These are phyloP conservation scores for Cladophialophora carrionii DNA, from an alignment of 2,329 filamentous ascomycete species.

Conservation along the genomic window DNA sequence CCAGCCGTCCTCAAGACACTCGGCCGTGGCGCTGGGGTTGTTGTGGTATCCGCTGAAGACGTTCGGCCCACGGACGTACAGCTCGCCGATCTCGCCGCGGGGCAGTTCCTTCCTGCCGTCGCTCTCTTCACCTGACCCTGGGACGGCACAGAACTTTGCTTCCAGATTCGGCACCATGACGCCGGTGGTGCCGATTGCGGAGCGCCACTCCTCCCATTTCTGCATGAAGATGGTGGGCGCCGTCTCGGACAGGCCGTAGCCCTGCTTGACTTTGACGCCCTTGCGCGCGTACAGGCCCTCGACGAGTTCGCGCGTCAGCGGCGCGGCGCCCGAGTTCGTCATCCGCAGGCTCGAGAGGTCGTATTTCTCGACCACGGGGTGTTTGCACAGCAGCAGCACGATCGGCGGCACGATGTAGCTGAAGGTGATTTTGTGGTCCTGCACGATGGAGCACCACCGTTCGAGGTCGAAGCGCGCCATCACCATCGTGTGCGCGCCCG, in stretches of 20 bases:
- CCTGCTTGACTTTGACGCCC: conserved; percentile 83
- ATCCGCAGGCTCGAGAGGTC: conserved; percentile 77
- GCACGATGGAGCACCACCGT: conserved; percentile 74
- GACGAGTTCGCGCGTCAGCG: conserved; percentile 78
- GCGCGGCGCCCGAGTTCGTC: conserved; percentile 86
- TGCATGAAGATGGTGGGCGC: conserved; percentile 77
- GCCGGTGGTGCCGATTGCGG: conserved; percentile 76
- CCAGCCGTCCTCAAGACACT: conserved; percentile 73
- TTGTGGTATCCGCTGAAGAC: conserved; percentile 66
- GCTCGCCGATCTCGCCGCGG: conserved; percentile 67
- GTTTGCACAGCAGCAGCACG: conserved; percentile 76
- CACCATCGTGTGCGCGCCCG: conserved; percentile 68
- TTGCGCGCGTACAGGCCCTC: conserved; percentile 74
- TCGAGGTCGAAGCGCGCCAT: conserved; percentile 82
- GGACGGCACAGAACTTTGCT: conserved; percentile 72
- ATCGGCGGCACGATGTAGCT: conserved; percentile 84
- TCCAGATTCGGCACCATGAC: conserved; percentile 76
- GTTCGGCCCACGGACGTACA: conserved; percentile 68
- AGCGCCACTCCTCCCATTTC: conserved; percentile 74
- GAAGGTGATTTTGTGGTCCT: conserved; percentile 75
- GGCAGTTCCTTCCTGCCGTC: conserved; percentile 59
- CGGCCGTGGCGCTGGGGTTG: conserved; percentile 60
- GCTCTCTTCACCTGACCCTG: conserved; percentile 52
- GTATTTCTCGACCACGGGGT: conserved; percentile 76
- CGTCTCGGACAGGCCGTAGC: conserved; percentile 88